A percentile compares a stretch with the other conserved stretches of the same genome.
Conservation (phyloP, 108 stramenopile genomes). For the Cyclotella kingstonii region DNA sequence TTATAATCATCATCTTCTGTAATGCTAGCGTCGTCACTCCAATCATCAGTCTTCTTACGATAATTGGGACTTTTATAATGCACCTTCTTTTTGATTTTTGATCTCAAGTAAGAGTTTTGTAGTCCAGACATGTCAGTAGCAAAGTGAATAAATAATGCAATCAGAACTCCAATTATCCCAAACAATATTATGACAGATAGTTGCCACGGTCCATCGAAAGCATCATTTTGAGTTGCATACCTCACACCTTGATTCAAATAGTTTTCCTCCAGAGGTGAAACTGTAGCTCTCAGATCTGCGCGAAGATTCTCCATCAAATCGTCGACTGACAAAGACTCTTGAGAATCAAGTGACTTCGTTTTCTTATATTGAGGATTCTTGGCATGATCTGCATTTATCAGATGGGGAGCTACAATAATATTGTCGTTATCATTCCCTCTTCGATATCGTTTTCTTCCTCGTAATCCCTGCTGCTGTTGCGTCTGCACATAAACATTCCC, state of each 20-base stretch:
- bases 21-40: slow-evolving; percentile 67
- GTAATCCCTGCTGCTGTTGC: slow-evolving; percentile 33
- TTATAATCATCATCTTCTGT: slow-evolving; percentile 34
- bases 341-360: no score
- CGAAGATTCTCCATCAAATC: slow-evolving; percentile 1
- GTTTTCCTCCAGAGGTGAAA: neutral
- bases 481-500: slow-evolving; percentile 40
- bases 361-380: neutral
- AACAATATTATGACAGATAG: slow-evolving; percentile 59
- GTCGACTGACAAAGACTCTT: no score
- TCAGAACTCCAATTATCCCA: slow-evolving; percentile 53
- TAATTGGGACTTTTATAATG: slow-evolving; percentile 11
- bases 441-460: slow-evolving; percentile 17
- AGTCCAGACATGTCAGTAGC: slow-evolving; percentile 18
- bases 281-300: neutral
- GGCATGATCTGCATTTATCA: neutral
- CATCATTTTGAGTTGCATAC: slow-evolving; percentile 2
- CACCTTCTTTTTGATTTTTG: slow-evolving; percentile 17
- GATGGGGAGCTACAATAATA: neutral
- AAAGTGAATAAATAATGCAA: slow-evolving; percentile 69
- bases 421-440: slow-evolving; percentile 2
- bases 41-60: slow-evolving; percentile 72
- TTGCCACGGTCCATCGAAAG: slow-evolving; percentile 51
- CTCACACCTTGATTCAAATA: neutral
- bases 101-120: slow-evolving; percentile 20